Conservation (phyloP, 139 green algal genomes). For the Chara braunii region DNA sequence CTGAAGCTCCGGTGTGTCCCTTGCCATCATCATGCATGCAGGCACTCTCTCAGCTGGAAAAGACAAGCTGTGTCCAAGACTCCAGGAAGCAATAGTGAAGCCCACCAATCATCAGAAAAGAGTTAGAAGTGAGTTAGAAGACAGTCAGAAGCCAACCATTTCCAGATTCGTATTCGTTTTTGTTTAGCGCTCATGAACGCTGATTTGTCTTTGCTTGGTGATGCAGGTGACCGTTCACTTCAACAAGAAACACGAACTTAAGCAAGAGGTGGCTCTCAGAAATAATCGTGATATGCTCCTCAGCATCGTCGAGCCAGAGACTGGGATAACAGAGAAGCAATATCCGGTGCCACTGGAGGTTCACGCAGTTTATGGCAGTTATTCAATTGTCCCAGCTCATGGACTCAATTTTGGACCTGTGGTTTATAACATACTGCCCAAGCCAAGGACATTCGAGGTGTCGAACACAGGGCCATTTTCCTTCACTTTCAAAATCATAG, state of each 20-base stretch:
- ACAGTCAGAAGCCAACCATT: neutral
- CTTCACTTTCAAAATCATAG: constrained; percentile 49
- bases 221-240: constrained; percentile 44
- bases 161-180: too few species aligned
- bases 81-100: too few species aligned
- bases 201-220: too few species aligned
- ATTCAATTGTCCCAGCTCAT: constrained; percentile 57
- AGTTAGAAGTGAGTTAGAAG: neutral
- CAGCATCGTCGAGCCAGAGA: constrained; percentile 64
- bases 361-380: constrained; percentile 63
- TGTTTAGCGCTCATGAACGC: too few species aligned
- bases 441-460: constrained; percentile 62
- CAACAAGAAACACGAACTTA: constrained; percentile 50
- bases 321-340: constrained; percentile 42
- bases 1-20: too few species aligned
- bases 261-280: constrained; percentile 50
- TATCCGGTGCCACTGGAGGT: constrained; percentile 28
- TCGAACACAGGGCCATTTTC: constrained; percentile 63
- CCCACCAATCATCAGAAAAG: too few species aligned
- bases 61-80: too few species aligned
- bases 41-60: too few species aligned
- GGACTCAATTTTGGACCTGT: constrained; percentile 69
- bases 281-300: constrained; percentile 57
- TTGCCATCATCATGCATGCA: too few species aligned
- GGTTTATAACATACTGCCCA: constrained; percentile 60